A percentile compares a stretch with the other conserved stretches of the same genome.
These are phyloP conservation scores for Isoetes taiwanensis DNA, from an alignment of 75 land plant species.

Conservation along the genomic window DNA sequence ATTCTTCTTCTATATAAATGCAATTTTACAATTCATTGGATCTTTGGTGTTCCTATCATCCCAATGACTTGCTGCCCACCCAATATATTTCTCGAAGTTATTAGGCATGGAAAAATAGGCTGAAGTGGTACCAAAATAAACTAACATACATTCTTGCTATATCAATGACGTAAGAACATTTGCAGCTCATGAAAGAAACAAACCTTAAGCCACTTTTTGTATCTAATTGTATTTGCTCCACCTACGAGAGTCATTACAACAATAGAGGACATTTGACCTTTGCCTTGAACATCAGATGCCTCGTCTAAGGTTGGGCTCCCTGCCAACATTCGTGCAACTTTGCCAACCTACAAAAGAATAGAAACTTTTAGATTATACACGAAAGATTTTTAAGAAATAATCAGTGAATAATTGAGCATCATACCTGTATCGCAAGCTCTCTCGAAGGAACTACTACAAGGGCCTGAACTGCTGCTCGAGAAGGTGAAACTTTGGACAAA, in stretches of 20 bases:
- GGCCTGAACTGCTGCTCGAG: constrained; percentile 74
- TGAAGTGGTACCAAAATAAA: too few relatives aligned
- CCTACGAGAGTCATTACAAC: constrained; percentile 84
- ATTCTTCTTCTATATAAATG: too few relatives aligned
- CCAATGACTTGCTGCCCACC: not conserved
- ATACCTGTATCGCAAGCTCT: constrained; percentile 94
- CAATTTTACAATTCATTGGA: too few relatives aligned
- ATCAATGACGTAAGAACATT: too few relatives aligned
- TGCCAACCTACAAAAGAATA: constrained; percentile 39
- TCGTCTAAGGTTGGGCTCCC: constrained; percentile 7
- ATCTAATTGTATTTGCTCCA: constrained; percentile 78
- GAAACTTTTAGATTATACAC: not conserved
- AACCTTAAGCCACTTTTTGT: constrained; percentile 84
- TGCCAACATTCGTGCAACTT: constrained; percentile 62
- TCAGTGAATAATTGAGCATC: not conserved
- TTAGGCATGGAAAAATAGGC: too few relatives aligned
- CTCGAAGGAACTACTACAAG: constrained; percentile 86
- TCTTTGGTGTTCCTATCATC: too few relatives aligned
- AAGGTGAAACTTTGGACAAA: constrained; percentile 2
- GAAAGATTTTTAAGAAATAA: not conserved
- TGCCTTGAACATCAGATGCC: constrained; percentile 25
- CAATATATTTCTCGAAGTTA: not conserved
- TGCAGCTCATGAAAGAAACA: not conserved
- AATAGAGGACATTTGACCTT: constrained; percentile 24
- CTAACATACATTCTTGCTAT: too few relatives aligned